A percentile compares a stretch with the other conserved stretches of the same genome.
Conservation (phyloP, 2,329 filamentous ascomycete species). For the Blastomyces parvus region DNA sequence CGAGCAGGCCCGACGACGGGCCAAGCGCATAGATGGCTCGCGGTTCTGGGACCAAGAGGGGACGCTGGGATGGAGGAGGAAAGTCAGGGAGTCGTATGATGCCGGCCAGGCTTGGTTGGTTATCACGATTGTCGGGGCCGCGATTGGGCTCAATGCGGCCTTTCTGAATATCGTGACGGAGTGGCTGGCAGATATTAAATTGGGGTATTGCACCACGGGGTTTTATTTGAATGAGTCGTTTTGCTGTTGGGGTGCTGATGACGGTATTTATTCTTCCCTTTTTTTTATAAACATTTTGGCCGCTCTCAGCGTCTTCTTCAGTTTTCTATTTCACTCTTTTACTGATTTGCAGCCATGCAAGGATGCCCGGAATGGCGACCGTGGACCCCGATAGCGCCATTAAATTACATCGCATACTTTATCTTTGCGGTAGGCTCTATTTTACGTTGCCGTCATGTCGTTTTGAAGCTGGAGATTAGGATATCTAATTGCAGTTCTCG, state of each 20-base stretch:
- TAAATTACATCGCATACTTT: constrained; percentile 86
- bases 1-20: constrained; percentile 72
- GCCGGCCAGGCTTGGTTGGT: constrained; percentile 98
- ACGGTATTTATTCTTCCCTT: constrained; percentile 42
- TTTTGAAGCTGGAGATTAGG: not conserved
- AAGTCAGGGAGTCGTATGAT: constrained; percentile 78
- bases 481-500: constrained; percentile 4
- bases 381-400: constrained; percentile 68
- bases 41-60: constrained; percentile 61
- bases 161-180: constrained; percentile 93
- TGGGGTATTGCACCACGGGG: constrained; percentile 87
- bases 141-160: constrained; percentile 87
- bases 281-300: not conserved
- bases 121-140: constrained; percentile 80
- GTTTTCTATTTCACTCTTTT: constrained; percentile 1
- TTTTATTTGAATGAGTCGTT: constrained; percentile 98
- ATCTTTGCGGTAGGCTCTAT: constrained; percentile 58
- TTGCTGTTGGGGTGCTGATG: constrained; percentile 94
- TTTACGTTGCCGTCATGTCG: not conserved
- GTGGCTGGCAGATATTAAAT: constrained; percentile 91
- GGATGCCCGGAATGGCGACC: constrained; percentile 80
- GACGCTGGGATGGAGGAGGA: constrained; percentile 69
- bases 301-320: not conserved
- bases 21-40: constrained; percentile 60
- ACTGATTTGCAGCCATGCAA: constrained; percentile 24